Conservation (phyloP, 1,139 yeast species). For the Hansenula lynferdii region DNA sequence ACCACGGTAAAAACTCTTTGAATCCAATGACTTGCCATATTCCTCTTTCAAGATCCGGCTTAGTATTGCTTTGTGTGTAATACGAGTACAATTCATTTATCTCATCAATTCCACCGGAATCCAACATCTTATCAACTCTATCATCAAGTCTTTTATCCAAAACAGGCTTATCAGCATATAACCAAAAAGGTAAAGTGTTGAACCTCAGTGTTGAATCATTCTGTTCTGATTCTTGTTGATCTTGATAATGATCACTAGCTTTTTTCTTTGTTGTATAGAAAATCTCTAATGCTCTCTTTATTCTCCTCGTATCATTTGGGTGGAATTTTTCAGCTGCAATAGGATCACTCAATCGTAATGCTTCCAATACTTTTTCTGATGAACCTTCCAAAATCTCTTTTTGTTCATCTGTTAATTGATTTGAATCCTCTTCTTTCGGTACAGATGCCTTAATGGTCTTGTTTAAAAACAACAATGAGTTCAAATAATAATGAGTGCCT, state of each 20-base stretch:
- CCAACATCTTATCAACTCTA: slow-evolving; percentile 82
- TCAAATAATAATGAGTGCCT: slow-evolving; percentile 93
- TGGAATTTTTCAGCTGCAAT: slow-evolving; percentile 76
- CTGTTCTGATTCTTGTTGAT: slow-evolving; percentile 46
- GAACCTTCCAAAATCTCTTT: slow-evolving; percentile 46
- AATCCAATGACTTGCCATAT: slow-evolving; percentile 96
- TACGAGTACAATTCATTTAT: slow-evolving; percentile 50
- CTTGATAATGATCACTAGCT: slow-evolving; percentile 67
- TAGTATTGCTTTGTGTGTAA: slow-evolving; percentile 29
- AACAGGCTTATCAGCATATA: slow-evolving; percentile 61
- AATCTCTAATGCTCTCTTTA: slow-evolving; percentile 78
- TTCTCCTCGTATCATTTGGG: slow-evolving; percentile 81
- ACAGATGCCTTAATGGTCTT: slow-evolving; percentile 35
- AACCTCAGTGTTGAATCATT: slow-evolving; percentile 50
- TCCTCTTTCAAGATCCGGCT: slow-evolving; percentile 62
- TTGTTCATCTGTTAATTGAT: slow-evolving; percentile 38
- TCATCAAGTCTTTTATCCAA: slow-evolving; percentile 63
- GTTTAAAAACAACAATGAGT: slow-evolving; percentile 66
- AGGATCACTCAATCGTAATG: slow-evolving; percentile 59
- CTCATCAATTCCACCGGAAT: slow-evolving; percentile 64
- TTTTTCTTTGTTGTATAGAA: slow-evolving; percentile 59
- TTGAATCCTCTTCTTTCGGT: slow-evolving; percentile 18
- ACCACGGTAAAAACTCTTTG: slow-evolving; percentile 86
- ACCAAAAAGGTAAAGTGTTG: slow-evolving; percentile 76
- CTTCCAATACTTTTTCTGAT: slow-evolving; percentile 42